Base-by-base conservation (phyloP, 2,329 filamentous ascomycete genomes). In the Alternaria metachromatica region DNA sequence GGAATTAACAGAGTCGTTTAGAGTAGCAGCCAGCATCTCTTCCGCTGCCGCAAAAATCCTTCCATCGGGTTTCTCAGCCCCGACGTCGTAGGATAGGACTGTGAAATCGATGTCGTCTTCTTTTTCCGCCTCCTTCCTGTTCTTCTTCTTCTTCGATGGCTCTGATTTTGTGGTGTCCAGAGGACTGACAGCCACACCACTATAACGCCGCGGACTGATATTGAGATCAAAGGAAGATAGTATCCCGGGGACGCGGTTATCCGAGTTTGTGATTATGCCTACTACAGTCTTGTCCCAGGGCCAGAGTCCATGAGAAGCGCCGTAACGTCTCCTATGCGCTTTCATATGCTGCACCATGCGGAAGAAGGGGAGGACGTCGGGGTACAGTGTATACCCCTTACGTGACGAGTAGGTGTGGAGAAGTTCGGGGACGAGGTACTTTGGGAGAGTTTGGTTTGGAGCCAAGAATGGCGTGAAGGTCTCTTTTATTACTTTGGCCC, bases 41-140 rank as follows among this genome's bases (percentile, higher is more conserved):
- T 84, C 81, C 0, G 87, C 88, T 0, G 87, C 84, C 1, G 81
- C 74, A 64, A 90, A 91, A 3, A 91, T 89, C 3, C 73, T 67
- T 9, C 62, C 66, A 56, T 88, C 81, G 0, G 89, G 89, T 73
- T 91, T 91, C 67, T 87, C 86, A 23, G 79, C 73, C 0, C 88
- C 88, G 5, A 87, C 85, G 68, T 90, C 87, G 66, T 90, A 91
- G 18, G 88, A 90, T 73, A 89, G 84, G 63, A 87, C 86, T 7
- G 86, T 82, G 64, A 90, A 89, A 70, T 87, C 84, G 46, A 90
- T 78, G 60, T n/a, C n/a, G n/a, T n/a, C n/a, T n/a, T n/a, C n/a
- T n/a, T n/a, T n/a, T n/a, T n/a, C n/a, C n/a, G n/a, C n/a, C n/a
- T n/a, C n/a, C n/a, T n/a, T n/a, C n/a, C n/a, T n/a, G n/a, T n/a